Conservation (phyloP, 2,329 filamentous ascomycete genomes). For the Periconia digitata region DNA sequence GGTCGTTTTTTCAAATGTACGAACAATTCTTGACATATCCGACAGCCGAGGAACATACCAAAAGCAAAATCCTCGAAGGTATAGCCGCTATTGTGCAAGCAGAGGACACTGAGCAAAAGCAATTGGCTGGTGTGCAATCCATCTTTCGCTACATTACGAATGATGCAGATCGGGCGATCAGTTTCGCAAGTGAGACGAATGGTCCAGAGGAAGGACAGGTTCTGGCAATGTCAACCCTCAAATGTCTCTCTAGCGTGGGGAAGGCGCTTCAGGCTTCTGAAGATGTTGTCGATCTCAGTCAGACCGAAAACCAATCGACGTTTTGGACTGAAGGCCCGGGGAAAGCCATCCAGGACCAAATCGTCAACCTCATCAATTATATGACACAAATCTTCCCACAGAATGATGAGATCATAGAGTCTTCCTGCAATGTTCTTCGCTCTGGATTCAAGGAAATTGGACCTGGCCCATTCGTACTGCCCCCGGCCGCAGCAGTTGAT, state of each 20-base stretch:
- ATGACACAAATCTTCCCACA: conserved; percentile 57
- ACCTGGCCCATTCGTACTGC: conserved; percentile 76
- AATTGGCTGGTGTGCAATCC: conserved; percentile 57
- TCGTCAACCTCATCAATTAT: conserved; percentile 55
- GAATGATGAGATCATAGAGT: conserved; percentile 69
- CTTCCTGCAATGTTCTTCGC: conserved; percentile 70
- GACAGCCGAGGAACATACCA: conserved; percentile 68
- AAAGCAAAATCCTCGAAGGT: conserved; percentile 72
- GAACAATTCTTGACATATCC: conserved; percentile 60
- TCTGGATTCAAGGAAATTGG: conserved; percentile 74
- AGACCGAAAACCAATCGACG: conserved; percentile 41
- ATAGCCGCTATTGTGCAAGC: conserved; percentile 78
- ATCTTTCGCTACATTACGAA: conserved; percentile 64
- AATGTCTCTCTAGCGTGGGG: conserved; percentile 70
- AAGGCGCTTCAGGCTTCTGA: conserved; percentile 70
- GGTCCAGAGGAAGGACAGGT: conserved; percentile 47
- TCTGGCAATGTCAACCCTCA: conserved; percentile 57
- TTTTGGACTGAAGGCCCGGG: conserved; percentile 56
- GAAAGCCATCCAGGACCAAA: conserved; percentile 52
- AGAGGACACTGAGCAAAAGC: conserved; percentile 59
- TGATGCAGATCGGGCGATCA: conserved; percentile 55
- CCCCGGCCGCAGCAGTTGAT: conserved; percentile 64
- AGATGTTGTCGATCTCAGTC: conserved; percentile 70
- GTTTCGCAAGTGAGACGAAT: conserved; percentile 32
- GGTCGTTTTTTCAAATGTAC: conserved; percentile 72